Evolutionary conservation across 345 rosid species (phyloP), one percentile per base, ranked within the genome.

Genomic region (Carallia brachiata): DNA sequence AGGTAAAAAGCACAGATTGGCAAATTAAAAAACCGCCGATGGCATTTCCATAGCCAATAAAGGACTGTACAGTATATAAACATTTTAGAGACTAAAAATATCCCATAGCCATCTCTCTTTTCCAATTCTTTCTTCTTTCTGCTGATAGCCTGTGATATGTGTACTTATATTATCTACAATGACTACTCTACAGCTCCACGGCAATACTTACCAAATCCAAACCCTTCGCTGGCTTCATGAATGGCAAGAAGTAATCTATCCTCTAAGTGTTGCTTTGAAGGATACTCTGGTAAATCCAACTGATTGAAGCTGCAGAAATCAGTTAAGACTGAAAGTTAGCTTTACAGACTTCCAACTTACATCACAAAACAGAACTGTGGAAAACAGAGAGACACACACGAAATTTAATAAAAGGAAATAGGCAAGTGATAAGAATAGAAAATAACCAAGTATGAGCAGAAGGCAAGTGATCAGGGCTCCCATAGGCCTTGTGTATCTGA

Each of bases 401-500:
- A 10, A 44, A 44, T 12, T 44, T 44, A 44, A 12, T 44, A 19
- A 31, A 16, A 27, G 47, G 52, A 50, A 7, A 8, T 0, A 44
- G 17, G 50, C 17, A 44, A 44, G 16, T 44, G 3, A 12, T 44
- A 10, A 44, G 50, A 44, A 16, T n/a, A 12, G 50, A 57, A 65
- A 34, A 37, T 34, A 83, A 91, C 99, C 99, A 94, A 36, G 99
- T 94, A 74, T 94, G 99, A 47, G 99, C 99, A 7, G 99, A 94
- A 53, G 99, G 97, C 78, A 94, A 83, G 76, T 90, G 99, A 77
- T 86, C 90, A 4, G 86, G 69, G 70, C 97, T 90, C 73, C 99
- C 99, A 65, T 94, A 94, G 27, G 99, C 99, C 76, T 89, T 94
- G 92, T 94, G 99, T 81, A 91, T 94, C 82, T 94, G 99, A 69